A percentile compares a stretch with the other conserved stretches of the same genome.
phyloP scores from a whole-genome alignment of 176 grass and related monocot genomes.

The Alloteropsis semialata region DNA sequence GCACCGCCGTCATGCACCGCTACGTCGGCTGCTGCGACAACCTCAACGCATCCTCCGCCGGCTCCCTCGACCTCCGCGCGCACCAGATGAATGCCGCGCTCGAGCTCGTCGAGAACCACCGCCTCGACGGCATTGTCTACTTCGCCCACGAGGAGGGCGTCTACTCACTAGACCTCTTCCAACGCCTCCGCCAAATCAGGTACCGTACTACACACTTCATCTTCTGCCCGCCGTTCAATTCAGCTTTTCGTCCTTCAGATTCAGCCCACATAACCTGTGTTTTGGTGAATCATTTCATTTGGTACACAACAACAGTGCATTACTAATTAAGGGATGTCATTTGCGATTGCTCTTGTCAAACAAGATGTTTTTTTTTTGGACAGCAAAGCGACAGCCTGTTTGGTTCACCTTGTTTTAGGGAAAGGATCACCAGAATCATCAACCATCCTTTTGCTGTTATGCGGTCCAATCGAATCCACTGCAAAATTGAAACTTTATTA shows the following conservation, averaged over 20 bases:
- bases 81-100: constrained; percentile 89
- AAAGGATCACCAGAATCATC: not conserved
- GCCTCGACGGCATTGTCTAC: constrained; percentile 83
- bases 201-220: not conserved
- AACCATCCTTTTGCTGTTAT: not conserved
- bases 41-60: not conserved
- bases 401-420: not conserved
- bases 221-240: not conserved
- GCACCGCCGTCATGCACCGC: constrained; percentile 71
- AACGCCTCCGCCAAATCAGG: constrained; percentile 74
- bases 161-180: constrained; percentile 85
- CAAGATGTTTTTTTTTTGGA: not conserved
- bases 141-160: constrained; percentile 94
- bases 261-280: not conserved
- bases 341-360: not conserved
- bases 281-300: not conserved
- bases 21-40: constrained; percentile 57
- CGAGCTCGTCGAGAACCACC: constrained; percentile 76
- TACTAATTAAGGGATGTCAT: not conserved
- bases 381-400: not conserved
- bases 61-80: not conserved
- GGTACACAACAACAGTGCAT: not conserved
- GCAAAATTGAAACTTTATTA: not conserved
- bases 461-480: not conserved
- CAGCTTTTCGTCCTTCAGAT: not conserved